Conservation (phyloP, 768 basidiomycete genomes). For the Ramaria sp. region DNA sequence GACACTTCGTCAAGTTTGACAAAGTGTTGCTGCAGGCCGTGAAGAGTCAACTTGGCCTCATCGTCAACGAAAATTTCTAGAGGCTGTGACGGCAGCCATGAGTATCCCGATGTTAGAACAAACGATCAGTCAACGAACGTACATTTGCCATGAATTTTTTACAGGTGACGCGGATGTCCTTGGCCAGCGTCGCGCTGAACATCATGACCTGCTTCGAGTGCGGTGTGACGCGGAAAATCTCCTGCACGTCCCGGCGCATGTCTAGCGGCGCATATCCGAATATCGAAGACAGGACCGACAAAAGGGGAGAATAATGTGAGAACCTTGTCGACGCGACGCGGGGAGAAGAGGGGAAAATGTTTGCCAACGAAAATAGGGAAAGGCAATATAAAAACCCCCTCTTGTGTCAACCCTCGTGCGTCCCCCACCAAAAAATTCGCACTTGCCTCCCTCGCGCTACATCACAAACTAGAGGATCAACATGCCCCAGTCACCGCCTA, state of each 20-base stretch:
- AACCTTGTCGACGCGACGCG: conserved; percentile 23
- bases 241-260: conserved; percentile 99
- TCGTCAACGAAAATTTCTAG: conserved; percentile 99
- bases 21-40: conserved; percentile 97
- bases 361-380: conserved; percentile 2
- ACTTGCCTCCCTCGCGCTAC: neutral
- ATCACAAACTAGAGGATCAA: neutral
- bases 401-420: neutral
- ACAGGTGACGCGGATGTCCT: conserved; percentile 95
- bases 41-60: conserved; percentile 95
- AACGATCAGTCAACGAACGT: conserved; percentile 22
- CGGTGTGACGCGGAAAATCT: conserved; percentile 97
- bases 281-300: conserved; percentile 42
- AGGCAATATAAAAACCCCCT: neutral
- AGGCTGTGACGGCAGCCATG: conserved; percentile 44
- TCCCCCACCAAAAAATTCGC: neutral
- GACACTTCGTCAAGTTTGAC: conserved; percentile 90
- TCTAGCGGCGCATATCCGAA: conserved; percentile 74
- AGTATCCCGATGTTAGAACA: neutral
- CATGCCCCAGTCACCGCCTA: neutral
- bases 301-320: conserved; percentile 40
- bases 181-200: conserved; percentile 97
- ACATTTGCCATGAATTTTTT: conserved; percentile 99
- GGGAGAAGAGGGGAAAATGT: conserved; percentile 9
- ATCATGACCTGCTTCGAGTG: conserved; percentile 99